These are phyloP conservation scores for Pseudocercospora musae DNA, from an alignment of 2,329 filamentous ascomycete genomes.

Conservation along the genomic window DNA sequence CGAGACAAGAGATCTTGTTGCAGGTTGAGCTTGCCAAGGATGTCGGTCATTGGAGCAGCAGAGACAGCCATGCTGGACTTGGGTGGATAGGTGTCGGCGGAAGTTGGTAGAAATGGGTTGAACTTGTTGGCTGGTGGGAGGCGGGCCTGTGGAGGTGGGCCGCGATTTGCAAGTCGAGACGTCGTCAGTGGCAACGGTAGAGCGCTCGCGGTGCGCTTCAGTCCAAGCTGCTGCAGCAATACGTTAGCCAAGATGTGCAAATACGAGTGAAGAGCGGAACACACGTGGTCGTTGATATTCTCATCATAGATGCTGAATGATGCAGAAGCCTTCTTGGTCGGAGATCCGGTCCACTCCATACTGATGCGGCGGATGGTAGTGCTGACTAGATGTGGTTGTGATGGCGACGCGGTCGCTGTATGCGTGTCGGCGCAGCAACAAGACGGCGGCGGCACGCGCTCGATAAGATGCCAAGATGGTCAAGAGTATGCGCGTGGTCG, in stretches of 20 bases:
- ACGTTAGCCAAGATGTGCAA: slow-evolving; percentile 15
- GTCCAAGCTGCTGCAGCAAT: slow-evolving; percentile 12
- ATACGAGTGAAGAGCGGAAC: slow-evolving; percentile 8
- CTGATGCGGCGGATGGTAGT: slow-evolving; percentile 8
- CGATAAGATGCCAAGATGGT: slow-evolving; percentile 8
- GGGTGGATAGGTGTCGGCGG: slow-evolving; percentile 9
- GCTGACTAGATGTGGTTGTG: not conserved
- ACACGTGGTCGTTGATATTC: slow-evolving; percentile 20
- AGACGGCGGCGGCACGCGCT: slow-evolving; percentile 1
- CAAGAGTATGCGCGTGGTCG: not conserved
- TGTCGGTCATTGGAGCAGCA: slow-evolving; percentile 58
- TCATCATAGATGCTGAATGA: slow-evolving; percentile 26
- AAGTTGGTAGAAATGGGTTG: slow-evolving; percentile 15
- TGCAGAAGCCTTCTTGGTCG: slow-evolving; percentile 22
- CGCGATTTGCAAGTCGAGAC: slow-evolving; percentile 37
- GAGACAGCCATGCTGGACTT: slow-evolving; percentile 14
- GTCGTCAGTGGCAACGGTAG: slow-evolving; percentile 36
- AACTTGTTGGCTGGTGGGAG: slow-evolving; percentile 4
- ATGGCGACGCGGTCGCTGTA: not conserved
- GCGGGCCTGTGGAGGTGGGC: slow-evolving; percentile 21
- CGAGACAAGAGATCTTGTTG: slow-evolving; percentile 61
- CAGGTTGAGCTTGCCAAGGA: slow-evolving; percentile 70
- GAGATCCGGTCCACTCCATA: slow-evolving; percentile 27
- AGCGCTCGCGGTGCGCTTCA: slow-evolving; percentile 26
- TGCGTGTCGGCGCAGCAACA: not conserved